Base-by-base conservation (phyloP, 208 protist species). In the Wallacemonas rigidus region DNA sequence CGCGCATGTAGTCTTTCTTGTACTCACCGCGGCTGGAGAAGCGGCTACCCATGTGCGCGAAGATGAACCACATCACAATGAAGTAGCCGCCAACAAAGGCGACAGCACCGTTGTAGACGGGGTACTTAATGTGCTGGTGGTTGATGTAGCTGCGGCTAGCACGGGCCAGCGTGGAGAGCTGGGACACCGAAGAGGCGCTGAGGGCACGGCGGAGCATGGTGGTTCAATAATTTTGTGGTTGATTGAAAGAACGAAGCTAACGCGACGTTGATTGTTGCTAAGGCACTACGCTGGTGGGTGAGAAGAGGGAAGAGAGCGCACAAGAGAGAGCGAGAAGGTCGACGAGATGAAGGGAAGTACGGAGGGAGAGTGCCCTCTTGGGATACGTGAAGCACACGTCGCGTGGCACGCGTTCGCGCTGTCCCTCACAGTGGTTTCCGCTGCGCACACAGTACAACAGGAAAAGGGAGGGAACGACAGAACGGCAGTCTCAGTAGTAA, bases 121-220 rank as follows among this genome's bases (percentile, higher is more conserved):
- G 88, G 76, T 86, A 96, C 84, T 96, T 91, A 67, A 94, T 82
- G 80, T 94, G 88, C 53, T 93, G 77, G 77, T 90, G 86, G 68
- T 92, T 83, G 55, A 88, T 94, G 82, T 91, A 94, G 68, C 79
- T 69, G 77, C 87, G 85, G 60, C 76, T 62, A 38, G 70, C 54
- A 56, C 67, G 62, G 39, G 72, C 43, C 45, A 72, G 50, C 54
- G 71, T 76, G 57, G 79, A 72, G 63, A 79, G 69, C 53, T 75
- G 61, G 56, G 77, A 67, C 15, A 61, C 69, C 39, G 82, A 50
- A 72, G 64, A 73, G 58, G 86, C 60, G 39, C 76, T 72, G 72
- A 90, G 70, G 61, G 81, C 86, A 77, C 91, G 91, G 67, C 91
- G 91, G 58, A 95, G 81, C 91, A 95, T 92, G 38, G 14, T 77